Conservation (phyloP, 176 grass and related monocot species). For the Paspalum notatum region DNA sequence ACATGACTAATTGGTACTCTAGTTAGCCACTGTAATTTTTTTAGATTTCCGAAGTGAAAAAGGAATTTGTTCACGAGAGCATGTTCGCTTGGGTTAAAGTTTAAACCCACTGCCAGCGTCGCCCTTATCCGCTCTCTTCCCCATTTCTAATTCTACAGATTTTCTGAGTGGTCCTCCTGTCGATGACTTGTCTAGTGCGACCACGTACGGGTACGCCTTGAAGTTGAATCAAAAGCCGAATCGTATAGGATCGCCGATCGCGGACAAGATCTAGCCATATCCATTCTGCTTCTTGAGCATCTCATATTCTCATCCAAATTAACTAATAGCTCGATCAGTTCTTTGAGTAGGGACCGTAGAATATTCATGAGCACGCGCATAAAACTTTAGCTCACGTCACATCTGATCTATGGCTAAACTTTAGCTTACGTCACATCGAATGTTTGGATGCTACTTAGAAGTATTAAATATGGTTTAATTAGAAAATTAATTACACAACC, state of each 20-base stretch:
- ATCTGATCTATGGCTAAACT: too few relatives aligned
- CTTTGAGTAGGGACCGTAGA: too few relatives aligned
- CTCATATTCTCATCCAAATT: background rate
- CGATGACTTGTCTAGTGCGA: background rate
- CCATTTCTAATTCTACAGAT: background rate
- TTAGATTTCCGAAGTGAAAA: background rate
- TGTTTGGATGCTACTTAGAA: too few relatives aligned
- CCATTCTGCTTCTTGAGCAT: background rate
- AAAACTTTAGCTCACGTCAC: too few relatives aligned
- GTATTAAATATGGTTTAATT: too few relatives aligned
- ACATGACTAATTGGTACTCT: too few relatives aligned
- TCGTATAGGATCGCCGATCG: background rate
- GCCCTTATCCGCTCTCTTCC: slow-evolving; percentile 10
- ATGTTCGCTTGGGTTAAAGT: background rate
- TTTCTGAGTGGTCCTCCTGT: background rate
- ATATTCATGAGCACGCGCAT: too few relatives aligned
- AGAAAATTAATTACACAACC: too few relatives aligned
- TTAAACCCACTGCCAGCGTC: background rate
- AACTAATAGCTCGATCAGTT: background rate
- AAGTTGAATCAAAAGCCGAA: background rate
- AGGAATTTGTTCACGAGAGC: background rate
- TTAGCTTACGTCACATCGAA: too few relatives aligned
- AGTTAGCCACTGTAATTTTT: background rate
- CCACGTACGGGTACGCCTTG: background rate
- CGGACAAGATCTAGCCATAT: background rate